Base-by-base conservation (phyloP, 495 filamentous ascomycete species). In the Chaetomium fimeti region DNA sequence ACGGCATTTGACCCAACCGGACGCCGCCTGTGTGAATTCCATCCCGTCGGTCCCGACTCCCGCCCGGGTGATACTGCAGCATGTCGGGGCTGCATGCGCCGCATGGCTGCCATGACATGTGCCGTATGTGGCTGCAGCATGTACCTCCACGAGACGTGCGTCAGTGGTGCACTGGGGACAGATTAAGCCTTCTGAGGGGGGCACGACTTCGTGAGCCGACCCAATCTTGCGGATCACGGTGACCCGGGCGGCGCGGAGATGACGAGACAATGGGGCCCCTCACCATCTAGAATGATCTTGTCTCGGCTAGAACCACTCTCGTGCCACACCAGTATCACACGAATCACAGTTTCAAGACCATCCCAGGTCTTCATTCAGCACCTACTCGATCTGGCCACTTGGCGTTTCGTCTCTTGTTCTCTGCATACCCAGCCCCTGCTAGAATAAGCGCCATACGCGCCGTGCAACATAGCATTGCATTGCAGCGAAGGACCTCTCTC, bases 41-140 rank as follows among this genome's bases (percentile, higher is more conserved):
- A 42, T 25, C n/a, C 58, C 28, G 18, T 60, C 58, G 58, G 58
- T 60, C 58, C 58, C 58, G 58, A 60, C 45, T 49, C 45, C 45
- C 18, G 27, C 28, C 45, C 58, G 43, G 38, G 58, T 45, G 58
- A 51, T 51, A 25, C 57, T 20, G 13, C 24, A n/a, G 16, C 36
- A 22, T 57, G 29, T 57, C 54, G 40, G 54, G 7, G 29, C 11
- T n/a, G 36, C 54, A 42, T 60, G 58, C 13, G 42, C 57, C 55
- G 12, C 15, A 45, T n/a, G 27, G 20, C 20, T 60, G 57, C 43
- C 40, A 27, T 32, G 25, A 4, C 24, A 42, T n/a, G 22, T 45
- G 40, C 36, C 55, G 20, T 27, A 20, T 56, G 32, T 16, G 22
- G 54, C 54, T 57, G 29, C n/a, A 8, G 9, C 29, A 12, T 32